Percentiles rank a stretch among this genome's conserved stretches.
These are phyloP conservation scores for Lachnellula arida DNA, from an alignment of 2,329 filamentous ascomycete genomes.

Conservation along the genomic window DNA sequence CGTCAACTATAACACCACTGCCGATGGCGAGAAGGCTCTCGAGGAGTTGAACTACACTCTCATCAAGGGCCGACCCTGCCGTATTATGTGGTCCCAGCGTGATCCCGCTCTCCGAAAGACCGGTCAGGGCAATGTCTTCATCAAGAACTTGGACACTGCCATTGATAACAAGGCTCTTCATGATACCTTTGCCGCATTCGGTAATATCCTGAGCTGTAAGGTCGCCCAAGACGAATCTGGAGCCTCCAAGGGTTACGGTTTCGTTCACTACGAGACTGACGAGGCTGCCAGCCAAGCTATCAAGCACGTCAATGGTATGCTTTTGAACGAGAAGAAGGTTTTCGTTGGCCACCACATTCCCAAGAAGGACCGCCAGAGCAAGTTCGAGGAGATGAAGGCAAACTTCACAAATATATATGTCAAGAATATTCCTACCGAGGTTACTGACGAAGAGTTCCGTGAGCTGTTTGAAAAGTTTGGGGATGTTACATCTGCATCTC, in stretches of 20 bases:
- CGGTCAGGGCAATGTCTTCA: slow-evolving; percentile 98
- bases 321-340: slow-evolving; percentile 99
- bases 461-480: slow-evolving; percentile 87
- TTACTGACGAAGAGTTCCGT: slow-evolving; percentile 90
- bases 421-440: slow-evolving; percentile 89
- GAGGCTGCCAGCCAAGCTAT: slow-evolving; percentile 95
- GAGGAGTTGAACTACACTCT: slow-evolving; percentile 99
- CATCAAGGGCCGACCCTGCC: slow-evolving; percentile 98
- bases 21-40: slow-evolving; percentile 94
- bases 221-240: slow-evolving; percentile 96
- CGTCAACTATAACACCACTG: slow-evolving; percentile 98
- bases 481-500: slow-evolving; percentile 90
- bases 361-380: slow-evolving; percentile 99
- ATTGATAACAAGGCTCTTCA: slow-evolving; percentile 99
- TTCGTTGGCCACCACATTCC: slow-evolving; percentile 99
- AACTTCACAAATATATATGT: slow-evolving; percentile 99
- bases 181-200: slow-evolving; percentile 97
- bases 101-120: slow-evolving; percentile 99
- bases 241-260: slow-evolving; percentile 97
- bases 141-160: slow-evolving; percentile 98
- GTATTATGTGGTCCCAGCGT: slow-evolving; percentile 99
- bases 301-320: slow-evolving; percentile 99
- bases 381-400: slow-evolving; percentile 99
- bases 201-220: slow-evolving; percentile 99
- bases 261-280: slow-evolving; percentile 99